These are phyloP conservation scores for Fraxinus platypoda DNA, from an alignment of 305 asterid species.

Conservation along the genomic window DNA sequence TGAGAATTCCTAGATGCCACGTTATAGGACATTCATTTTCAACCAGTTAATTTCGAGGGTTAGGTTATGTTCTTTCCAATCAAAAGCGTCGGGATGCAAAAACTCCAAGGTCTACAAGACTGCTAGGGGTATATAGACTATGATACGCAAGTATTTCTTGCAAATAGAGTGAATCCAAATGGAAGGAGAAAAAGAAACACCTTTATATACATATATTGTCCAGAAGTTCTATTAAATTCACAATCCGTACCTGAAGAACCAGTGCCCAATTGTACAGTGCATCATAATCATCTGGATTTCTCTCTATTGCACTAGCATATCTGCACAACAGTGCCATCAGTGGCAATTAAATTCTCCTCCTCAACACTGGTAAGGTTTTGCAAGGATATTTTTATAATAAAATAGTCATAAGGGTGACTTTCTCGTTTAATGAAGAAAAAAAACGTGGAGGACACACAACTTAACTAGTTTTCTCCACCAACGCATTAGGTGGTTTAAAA, in stretches of 20 bases:
- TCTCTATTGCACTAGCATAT: slow-evolving; percentile 87
- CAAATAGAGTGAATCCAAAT: slow-evolving; percentile 12
- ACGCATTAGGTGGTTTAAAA: neutral
- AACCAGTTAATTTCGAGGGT: neutral
- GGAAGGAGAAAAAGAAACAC: slow-evolving; percentile 18
- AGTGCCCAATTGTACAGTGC: slow-evolving; percentile 99
- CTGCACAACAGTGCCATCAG: slow-evolving; percentile 46
- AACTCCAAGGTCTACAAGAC: slow-evolving; percentile 10
- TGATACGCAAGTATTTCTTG: slow-evolving; percentile 4
- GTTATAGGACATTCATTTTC: slow-evolving; percentile 10
- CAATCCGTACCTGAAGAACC: slow-evolving; percentile 82
- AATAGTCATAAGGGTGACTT: neutral
- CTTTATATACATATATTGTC: neutral
- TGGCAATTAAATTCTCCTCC: slow-evolving; percentile 21
- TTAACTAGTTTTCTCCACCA: neutral
- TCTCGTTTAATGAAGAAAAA: neutral
- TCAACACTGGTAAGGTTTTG: slow-evolving; percentile 15
- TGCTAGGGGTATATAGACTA: slow-evolving; percentile 13
- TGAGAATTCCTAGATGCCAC: neutral
- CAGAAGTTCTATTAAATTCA: slow-evolving; percentile 20
- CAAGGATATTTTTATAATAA: neutral
- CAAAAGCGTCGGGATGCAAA: slow-evolving; percentile 8
- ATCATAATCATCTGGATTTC: slow-evolving; percentile 94
- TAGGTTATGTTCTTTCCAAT: neutral
- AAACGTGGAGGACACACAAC: neutral